phyloP scores from a whole-genome alignment of 805 yeast genomes.

The Wickerhamiella sergipiensis region DNA sequence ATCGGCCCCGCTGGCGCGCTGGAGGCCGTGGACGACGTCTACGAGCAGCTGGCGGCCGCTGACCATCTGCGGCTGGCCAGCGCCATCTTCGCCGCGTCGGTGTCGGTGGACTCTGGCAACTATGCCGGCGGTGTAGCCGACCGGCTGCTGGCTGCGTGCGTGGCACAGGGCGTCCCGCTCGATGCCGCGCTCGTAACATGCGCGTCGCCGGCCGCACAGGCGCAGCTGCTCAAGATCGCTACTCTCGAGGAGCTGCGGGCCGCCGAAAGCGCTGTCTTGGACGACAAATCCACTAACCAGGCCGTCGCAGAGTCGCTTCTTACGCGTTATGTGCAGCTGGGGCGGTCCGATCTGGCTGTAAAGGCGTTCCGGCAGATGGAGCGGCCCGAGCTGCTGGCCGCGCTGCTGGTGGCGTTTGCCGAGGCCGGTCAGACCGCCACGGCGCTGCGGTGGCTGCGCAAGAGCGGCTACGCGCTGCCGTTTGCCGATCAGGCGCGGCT shows the following conservation, averaged over 20 bases:
- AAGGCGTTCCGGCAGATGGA: not conserved
- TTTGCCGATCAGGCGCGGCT: not conserved
- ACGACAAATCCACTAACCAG: no score
- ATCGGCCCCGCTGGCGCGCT: constrained; percentile 11
- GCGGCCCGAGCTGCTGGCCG: constrained; percentile 6
- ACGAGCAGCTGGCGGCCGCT: constrained; percentile 13
- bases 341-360: not conserved
- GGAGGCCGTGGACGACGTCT: constrained; percentile 20
- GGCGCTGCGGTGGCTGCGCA: constrained; percentile 9
- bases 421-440: constrained; percentile 7
- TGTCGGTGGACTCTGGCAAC: constrained; percentile 3
- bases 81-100: constrained; percentile 8
- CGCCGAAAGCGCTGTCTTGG: no score
- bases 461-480: not conserved
- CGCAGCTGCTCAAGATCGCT: not conserved
- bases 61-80: constrained; percentile 15
- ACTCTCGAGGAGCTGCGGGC: not conserved
- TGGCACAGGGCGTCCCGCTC: constrained; percentile 2
- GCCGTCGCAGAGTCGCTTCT: not conserved
- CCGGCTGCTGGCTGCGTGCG: constrained; percentile 8
- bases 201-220: not conserved
- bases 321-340: not conserved
- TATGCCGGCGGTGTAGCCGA: constrained; percentile 6
- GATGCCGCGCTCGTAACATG: not conserved
- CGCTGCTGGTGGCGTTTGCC: constrained; percentile 11